Conservation (phyloP, 2,329 filamentous ascomycete species). For the Cladosporium halotolerans region DNA sequence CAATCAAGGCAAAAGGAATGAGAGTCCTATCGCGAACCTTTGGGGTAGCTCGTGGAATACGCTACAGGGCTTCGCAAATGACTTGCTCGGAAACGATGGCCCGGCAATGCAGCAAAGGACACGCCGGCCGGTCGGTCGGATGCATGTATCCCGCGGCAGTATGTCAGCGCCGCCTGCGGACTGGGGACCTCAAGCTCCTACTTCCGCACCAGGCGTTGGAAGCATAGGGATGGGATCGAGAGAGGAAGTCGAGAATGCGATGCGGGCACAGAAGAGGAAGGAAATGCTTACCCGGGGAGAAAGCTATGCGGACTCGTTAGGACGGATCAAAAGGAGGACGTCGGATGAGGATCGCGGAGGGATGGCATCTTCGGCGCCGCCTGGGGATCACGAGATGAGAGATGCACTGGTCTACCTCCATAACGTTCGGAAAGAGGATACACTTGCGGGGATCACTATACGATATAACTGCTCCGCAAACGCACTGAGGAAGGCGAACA, state of each 20-base stretch:
- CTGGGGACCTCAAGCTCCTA: conserved; percentile 41
- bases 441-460: conserved; percentile 83
- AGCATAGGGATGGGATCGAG: conserved; percentile 40
- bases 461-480: conserved; percentile 83
- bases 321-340: conserved; percentile 57
- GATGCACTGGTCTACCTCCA: conserved; percentile 88
- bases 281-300: conserved; percentile 35
- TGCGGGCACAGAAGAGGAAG: conserved; percentile 45
- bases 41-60: conserved; percentile 46
- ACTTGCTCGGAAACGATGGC: conserved; percentile 39
- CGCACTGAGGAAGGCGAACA: conserved; percentile 77
- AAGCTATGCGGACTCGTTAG: conserved; percentile 40
- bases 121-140: conserved; percentile 26
- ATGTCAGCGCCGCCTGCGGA: conserved; percentile 38
- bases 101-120: conserved; percentile 15
- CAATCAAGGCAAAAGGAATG: neutral
- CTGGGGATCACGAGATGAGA: conserved; percentile 55
- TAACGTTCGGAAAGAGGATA: conserved; percentile 74
- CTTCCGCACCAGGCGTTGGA: conserved; percentile 28
- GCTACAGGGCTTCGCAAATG: conserved; percentile 44
- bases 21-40: conserved; percentile 33
- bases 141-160: conserved; percentile 14
- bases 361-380: conserved; percentile 40
- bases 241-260: conserved; percentile 41
- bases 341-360: conserved; percentile 54